Evolutionary conservation across 1,284 basidiomycete species (phyloP).

Genomic region (Puccinia sorghi): DNA sequence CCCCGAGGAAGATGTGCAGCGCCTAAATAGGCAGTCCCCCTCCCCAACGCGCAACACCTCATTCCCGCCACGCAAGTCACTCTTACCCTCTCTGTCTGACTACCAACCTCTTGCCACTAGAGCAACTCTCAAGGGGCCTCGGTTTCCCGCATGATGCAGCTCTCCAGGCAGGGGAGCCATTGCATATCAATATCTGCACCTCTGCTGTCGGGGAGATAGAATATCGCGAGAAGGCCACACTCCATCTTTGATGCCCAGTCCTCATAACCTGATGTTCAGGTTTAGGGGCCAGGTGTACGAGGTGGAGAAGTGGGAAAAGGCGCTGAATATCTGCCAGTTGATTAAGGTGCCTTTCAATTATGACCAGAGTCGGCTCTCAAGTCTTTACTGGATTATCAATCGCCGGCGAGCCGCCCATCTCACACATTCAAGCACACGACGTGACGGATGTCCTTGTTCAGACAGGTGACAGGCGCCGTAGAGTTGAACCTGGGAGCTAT

Average conservation of each 20-base stretch:
- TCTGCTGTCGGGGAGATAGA: background rate
- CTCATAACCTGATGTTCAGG: constrained; percentile 5
- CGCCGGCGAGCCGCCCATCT: background rate
- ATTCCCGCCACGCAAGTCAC: background rate
- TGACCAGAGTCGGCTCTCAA: background rate
- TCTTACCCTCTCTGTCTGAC: background rate
- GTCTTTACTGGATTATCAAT: background rate
- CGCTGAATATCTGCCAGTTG: background rate
- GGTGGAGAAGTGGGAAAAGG: constrained; percentile 11
- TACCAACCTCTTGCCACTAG: background rate
- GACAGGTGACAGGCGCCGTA: background rate
- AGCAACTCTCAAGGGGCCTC: constrained; percentile 1
- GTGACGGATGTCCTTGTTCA: background rate
- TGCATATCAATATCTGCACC: background rate
- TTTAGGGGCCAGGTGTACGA: constrained; percentile 19
- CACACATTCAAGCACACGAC: background rate
- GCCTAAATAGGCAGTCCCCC: background rate
- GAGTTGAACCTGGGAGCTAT: background rate
- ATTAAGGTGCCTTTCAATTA: background rate
- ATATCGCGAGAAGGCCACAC: background rate
- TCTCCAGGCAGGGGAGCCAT: background rate
- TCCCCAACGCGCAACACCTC: background rate
- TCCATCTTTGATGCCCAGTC: background rate
- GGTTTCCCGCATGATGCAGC: background rate
- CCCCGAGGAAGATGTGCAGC: background rate